Evolutionary conservation across 495 filamentous ascomycete species (phyloP).

Genomic region (Lophium mytilinum): DNA sequence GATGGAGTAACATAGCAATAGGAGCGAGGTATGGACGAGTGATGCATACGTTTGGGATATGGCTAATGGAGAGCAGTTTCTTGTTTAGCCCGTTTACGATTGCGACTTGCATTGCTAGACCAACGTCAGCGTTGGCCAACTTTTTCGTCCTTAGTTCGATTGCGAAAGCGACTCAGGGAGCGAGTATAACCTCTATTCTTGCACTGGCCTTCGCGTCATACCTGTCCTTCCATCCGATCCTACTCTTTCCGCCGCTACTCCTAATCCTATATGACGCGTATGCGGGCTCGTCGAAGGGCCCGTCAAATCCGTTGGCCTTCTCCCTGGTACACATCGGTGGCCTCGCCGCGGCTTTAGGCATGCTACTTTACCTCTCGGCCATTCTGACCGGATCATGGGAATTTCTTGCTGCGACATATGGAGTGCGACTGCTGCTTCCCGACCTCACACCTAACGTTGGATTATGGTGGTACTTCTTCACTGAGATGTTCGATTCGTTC

Average conservation of each 20-base stretch:
- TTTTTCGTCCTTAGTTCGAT: conserved; percentile 79
- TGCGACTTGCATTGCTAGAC: conserved; percentile 82
- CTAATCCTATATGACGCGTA: conserved; percentile 68
- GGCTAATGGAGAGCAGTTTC: conserved; percentile 47
- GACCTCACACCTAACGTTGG: conserved; percentile 93
- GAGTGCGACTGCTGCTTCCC: conserved; percentile 80
- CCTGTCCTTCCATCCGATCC: conserved; percentile 80
- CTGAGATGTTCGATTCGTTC: conserved; percentile 99
- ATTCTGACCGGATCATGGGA: conserved; percentile 71
- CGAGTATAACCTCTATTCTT: conserved; percentile 68
- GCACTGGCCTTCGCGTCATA: conserved; percentile 82
- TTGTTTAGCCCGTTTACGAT: conserved; percentile 95
- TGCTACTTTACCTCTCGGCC: conserved; percentile 62
- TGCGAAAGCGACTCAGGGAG: conserved; percentile 70
- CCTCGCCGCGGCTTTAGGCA: conserved; percentile 36
- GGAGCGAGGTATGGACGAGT: conserved; percentile 58
- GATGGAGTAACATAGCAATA: conserved; percentile 67
- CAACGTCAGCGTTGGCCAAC: conserved; percentile 85
- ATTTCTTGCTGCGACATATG: conserved; percentile 83
- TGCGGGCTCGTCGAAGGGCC: conserved; percentile 4
- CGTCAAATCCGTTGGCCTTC: conserved; percentile 37
- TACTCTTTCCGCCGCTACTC: conserved; percentile 74
- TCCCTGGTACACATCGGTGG: conserved; percentile 40
- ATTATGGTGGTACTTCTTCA: conserved; percentile 99
- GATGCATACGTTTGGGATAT: not conserved